These are phyloP conservation scores for Polysphondylium violaceum DNA, from an alignment of 78 protist species.

Conservation along the genomic window DNA sequence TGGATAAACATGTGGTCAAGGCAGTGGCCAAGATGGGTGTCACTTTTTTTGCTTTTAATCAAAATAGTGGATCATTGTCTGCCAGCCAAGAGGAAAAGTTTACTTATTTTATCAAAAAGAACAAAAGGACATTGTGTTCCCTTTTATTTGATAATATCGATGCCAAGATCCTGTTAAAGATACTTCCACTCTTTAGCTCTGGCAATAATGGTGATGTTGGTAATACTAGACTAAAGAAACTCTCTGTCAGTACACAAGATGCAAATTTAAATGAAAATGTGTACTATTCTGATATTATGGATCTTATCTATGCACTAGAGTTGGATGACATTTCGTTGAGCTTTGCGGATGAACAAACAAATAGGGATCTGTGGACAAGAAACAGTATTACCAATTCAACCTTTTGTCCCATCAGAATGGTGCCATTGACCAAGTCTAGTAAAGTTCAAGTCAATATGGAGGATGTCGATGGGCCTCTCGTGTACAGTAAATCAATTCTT, in stretches of 20 bases:
- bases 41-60: neutral
- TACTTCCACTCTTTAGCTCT: neutral
- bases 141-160: neutral
- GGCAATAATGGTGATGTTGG: neutral
- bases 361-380: neutral
- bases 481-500: neutral
- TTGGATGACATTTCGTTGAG: neutral
- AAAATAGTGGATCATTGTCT: neutral
- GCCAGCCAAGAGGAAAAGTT: neutral
- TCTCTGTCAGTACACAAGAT: neutral
- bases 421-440: neutral
- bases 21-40: neutral
- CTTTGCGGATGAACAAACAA: neutral
- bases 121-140: neutral
- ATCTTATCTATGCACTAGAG: neutral
- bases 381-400: neutral
- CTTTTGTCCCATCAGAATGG: neutral
- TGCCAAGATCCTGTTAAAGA: neutral
- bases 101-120: too few species aligned
- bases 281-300: neutral
- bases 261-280: neutral
- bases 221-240: neutral
- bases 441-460: neutral
- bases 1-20: neutral
- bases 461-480: neutral